Base-by-base conservation (phyloP, 2,329 filamentous ascomycete genomes). In the Penicillium sp. region DNA sequence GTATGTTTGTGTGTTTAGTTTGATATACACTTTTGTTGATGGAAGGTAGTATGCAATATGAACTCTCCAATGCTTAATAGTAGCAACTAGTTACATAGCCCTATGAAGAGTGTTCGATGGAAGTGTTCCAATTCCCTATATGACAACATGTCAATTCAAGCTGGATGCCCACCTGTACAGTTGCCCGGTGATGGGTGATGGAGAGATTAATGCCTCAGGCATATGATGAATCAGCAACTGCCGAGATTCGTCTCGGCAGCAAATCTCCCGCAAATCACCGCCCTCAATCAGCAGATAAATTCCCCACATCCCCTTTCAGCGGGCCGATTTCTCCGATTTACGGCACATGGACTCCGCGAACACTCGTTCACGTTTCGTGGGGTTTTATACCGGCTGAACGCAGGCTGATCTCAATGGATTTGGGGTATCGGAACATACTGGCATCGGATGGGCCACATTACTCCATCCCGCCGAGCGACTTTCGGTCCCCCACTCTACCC, bases 241-340 rank as follows among this genome's bases (percentile, higher is more conserved):
- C 68, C 69, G 69, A 70, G 53, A 59, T 67, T 70, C 68, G 68
- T 52, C 39, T 26, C 35, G 10, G 16, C n/a, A 11, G 13, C 43
- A 63, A 63, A 44, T 34, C 22, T 24, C 16, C 44, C 26, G 29
- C 49, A 51, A 50, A 55, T 55, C 53, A 55, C 1, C 48, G 39
- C 31, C 32, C 11, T 24, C 32, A 16, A 14, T 24, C 7, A 34
- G 1, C 38, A 16, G 16, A 13, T 3, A 10, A 11, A 1, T 22
- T 32, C 47, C 40, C 53, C 53, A 55, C 46, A 11, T 20, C 37
- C 31, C 22, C 26, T 42, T 40, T 46, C 46, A 56, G 52, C 60
- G 59, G 54, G 47, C 50, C 53, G 40, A 61, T 68, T 72, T 71
- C 68, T 72, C 72, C 72, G 72, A 73, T 74, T 74, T 72, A 69